phyloP scores from a whole-genome alignment of 2,329 filamentous ascomycete species.

The Aspergillus sp. region DNA sequence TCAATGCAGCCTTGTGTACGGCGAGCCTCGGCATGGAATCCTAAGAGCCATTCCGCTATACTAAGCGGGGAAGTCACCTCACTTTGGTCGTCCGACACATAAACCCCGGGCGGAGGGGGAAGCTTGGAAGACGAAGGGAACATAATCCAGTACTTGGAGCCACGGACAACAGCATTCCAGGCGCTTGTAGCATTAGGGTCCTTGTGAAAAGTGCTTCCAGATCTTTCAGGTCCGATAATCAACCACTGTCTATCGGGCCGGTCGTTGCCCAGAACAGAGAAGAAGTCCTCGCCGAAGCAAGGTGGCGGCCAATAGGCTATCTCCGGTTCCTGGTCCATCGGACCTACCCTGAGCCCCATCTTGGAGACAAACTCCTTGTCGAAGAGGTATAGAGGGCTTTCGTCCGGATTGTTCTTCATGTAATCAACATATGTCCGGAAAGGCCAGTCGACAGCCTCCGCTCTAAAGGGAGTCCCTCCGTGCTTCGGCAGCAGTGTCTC shows the following conservation, averaged over 20 bases:
- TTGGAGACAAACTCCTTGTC: conserved; percentile 86
- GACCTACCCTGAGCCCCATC: conserved; percentile 71
- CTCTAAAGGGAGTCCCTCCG: conserved; percentile 72
- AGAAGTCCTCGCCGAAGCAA: conserved; percentile 86
- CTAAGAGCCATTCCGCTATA: conserved; percentile 94
- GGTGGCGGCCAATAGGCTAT: conserved; percentile 76
- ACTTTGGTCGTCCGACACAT: conserved; percentile 83
- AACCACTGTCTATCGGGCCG: conserved; percentile 90
- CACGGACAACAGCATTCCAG: conserved; percentile 92
- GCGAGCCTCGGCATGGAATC: conserved; percentile 84
- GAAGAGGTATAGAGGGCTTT: conserved; percentile 91
- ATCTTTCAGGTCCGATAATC: conserved; percentile 83
- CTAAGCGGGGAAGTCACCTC: conserved; percentile 93
- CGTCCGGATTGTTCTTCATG: conserved; percentile 77
- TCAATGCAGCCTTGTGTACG: conserved; percentile 77
- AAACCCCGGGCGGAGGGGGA: conserved; percentile 82
- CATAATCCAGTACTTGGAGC: conserved; percentile 98
- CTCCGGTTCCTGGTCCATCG: conserved; percentile 42
- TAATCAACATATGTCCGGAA: conserved; percentile 81
- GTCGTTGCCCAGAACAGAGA: conserved; percentile 75
- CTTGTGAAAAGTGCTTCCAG: conserved; percentile 95
- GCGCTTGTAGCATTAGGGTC: conserved; percentile 72
- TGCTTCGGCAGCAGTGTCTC: conserved; percentile 69
- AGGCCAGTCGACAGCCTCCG: conserved; percentile 92
- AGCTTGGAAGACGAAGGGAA: conserved; percentile 72